Base-by-base conservation (phyloP, 1,284 basidiomycete species). In the Peniophora sp. region DNA sequence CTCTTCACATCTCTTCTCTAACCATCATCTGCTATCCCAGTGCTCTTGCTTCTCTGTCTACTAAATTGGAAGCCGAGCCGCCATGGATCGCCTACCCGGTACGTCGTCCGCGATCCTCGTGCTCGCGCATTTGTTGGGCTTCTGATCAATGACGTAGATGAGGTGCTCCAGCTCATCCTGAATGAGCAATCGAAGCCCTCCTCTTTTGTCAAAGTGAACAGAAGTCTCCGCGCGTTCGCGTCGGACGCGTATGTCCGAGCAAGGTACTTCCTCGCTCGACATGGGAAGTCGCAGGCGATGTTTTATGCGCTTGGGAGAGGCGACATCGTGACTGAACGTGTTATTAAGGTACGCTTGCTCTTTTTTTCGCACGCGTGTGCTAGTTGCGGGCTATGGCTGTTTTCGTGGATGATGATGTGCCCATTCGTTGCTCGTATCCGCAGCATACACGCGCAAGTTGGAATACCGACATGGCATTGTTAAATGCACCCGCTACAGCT, bases 161-260 rank as follows among this genome's bases (percentile, higher is more conserved):
- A 88, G 68, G 70, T 88, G 55, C 68, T 88, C 43, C 81, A 85
- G 62, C 68, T 85, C 57, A 76, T 88, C 62, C 75, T 88, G 63
- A 83, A 79, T 66, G 81, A 85, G 60, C 75, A 87, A 52, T 68
- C 73, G 57, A 77, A 84, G 63, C 86, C 85, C 37, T 72, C 72
- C 46, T 61, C 75, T 34, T 71, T 88, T 60, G 76, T 75, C 8
- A 71, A 74, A 52, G 64, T 74, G 50, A 83, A 75, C 24, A 79
- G 73, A 60, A 80, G 81, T 53, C 75, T 80, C 60, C 64, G 79
- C 58, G 59, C 68, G n/a, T 79, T 88, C 64, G 80, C 83, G 11
- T 75, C 74, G 64, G 84, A 85, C 64, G 76, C 84, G 47, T 88
- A 86, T 61, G 78, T 85, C 57, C 76, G 85, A 55, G 83, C 85